Evolutionary conservation across 371 early-diverging fungal species (phyloP), one percentile per base, ranked within the genome.

Genomic region (Lichtheimia hyalospora): DNA sequence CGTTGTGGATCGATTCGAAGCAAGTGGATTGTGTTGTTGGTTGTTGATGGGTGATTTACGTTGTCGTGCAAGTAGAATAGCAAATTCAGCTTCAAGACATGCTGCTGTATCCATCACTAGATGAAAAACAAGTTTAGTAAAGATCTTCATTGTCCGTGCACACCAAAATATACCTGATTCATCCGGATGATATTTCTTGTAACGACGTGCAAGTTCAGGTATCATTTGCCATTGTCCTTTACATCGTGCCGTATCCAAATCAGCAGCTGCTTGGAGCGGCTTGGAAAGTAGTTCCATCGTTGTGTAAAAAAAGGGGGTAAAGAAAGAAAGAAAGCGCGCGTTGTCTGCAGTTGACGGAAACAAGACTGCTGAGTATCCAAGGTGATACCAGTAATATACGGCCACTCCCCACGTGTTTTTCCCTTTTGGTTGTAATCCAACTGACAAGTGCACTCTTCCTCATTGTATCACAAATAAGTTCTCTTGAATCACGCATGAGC

Each of bases 141-240:
- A 5, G 25, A 25, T 25, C 25, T 3, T 25, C 25, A 5, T 27
- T 27, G 10, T 34, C 34, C 34, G 34, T 34, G 34, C 34, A 34
- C 34, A 34, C 16, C 5, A 46, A 18, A 7, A 21, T 21, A 21
- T 73, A 87, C 91, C 88, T 64, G 77, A 62, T 41, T 86, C 91
- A 21, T 82, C 73, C 34, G 86, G 78, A 59, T 84, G 83, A 57
- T 84, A 84, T 54, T 86, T 88, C 46, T 82, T 64, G 60, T 86
- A 89, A 20, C 83, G 78, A 52, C 81, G 73, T 13, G 89, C 86
- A 21, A 89, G 74, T 55, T 85, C 83, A 56, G 84, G 79, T 41
- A 89, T 68, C n/a, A 69, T 62, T 7, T 41, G 50, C 87, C 87
- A 89, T 42, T 67, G 66, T 6, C 83, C 86, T 46, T 74, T 75